Conservation (phyloP, 2,329 filamentous ascomycete genomes). For the Annulohypoxylon truncatum region DNA sequence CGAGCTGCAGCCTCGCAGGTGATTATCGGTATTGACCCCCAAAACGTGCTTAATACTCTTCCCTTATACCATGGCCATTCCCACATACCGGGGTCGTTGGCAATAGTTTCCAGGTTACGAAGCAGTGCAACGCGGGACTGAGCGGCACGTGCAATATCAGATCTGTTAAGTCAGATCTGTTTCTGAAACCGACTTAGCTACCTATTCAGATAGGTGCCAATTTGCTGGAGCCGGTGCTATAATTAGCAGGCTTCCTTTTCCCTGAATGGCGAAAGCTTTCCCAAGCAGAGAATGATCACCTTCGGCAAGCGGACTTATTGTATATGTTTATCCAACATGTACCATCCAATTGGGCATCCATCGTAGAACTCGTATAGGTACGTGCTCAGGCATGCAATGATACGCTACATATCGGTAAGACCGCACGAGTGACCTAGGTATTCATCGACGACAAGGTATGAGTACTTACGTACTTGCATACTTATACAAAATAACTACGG, state of each 20-base stretch:
- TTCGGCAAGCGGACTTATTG: too few relatives aligned
- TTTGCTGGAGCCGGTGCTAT: not conserved
- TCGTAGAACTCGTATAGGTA: not conserved
- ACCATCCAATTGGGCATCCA: not conserved
- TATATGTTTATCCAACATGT: not conserved
- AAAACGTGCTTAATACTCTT: not conserved
- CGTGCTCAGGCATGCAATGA: not conserved
- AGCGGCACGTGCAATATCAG: not conserved
- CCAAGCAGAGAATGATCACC: too few relatives aligned
- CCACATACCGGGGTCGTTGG: not conserved
- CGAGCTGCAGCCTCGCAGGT: not conserved
- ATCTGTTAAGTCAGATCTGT: not conserved
- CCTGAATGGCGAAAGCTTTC: too few relatives aligned
- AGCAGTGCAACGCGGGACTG: too few relatives aligned
- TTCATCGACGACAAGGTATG: not conserved
- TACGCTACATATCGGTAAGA: not conserved
- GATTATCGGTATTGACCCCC: not conserved
- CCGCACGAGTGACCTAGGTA: not conserved
- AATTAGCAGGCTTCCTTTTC: not conserved
- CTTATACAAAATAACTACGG: not conserved
- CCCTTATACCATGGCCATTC: not conserved
- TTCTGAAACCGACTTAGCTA: not conserved
- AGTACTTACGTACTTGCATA: not conserved
- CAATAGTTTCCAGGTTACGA: too few relatives aligned
- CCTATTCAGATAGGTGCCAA: not conserved